phyloP scores from a whole-genome alignment of 164 flowering plant species.

The Warburgia ugandensis region DNA sequence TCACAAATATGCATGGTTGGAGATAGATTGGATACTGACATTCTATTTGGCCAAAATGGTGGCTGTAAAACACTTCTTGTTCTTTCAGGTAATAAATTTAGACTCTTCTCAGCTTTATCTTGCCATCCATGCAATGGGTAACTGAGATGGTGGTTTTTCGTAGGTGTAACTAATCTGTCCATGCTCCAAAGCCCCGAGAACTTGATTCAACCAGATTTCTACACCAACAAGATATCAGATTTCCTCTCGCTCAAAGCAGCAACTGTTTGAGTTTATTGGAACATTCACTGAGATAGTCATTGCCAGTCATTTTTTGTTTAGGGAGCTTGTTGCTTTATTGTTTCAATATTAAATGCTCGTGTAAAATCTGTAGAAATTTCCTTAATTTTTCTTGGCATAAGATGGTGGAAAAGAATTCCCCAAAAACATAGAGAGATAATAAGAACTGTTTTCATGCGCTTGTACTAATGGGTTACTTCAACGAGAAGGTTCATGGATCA shows the following conservation, averaged over 20 bases:
- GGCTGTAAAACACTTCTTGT: conserved; percentile 99
- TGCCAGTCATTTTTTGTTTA: too few species aligned
- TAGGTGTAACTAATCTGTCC: conserved; percentile 76
- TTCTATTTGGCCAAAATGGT: conserved; percentile 95
- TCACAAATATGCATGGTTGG: conserved; percentile 99
- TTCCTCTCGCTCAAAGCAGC: conserved; percentile 76
- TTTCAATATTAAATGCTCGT: too few species aligned
- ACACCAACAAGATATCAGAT: conserved; percentile 88
- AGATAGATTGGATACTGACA: conserved; percentile 95
- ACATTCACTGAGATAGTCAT: not conserved
- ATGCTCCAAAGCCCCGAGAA: conserved; percentile 79
- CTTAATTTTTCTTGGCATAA: too few species aligned
- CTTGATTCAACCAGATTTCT: conserved; percentile 89
- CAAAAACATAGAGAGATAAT: too few species aligned
- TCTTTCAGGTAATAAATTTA: conserved; percentile 63
- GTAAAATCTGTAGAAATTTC: too few species aligned
- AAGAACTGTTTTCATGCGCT: too few species aligned
- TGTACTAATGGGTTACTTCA: too few species aligned
- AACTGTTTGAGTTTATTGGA: conserved; percentile 29
- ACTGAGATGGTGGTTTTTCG: not conserved
- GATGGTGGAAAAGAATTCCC: too few species aligned
- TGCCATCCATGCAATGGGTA: not conserved
- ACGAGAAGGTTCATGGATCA: too few species aligned
- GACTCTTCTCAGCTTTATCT: not conserved
- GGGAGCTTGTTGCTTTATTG: too few species aligned